phyloP scores from a whole-genome alignment of 176 grass and related monocot genomes.

The Guadua angustifolia region DNA sequence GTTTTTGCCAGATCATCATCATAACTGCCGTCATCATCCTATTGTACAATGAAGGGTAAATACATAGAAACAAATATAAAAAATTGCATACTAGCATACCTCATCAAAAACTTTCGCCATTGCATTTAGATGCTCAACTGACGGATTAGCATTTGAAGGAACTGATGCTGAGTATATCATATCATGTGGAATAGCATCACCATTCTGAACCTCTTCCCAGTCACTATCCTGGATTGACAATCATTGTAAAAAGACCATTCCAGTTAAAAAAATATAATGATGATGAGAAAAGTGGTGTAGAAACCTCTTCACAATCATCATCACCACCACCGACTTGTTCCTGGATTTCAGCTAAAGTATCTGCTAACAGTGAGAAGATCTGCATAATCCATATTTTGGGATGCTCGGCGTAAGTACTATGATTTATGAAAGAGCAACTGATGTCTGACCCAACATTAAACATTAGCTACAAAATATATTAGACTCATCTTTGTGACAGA shows the following conservation, averaged over 20 bases:
- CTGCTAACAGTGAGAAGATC: constrained; percentile 85
- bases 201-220: constrained; percentile 75
- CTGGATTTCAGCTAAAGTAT: constrained; percentile 80
- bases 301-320: constrained; percentile 63
- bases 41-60: not conserved
- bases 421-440: constrained; percentile 14
- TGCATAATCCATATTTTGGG: constrained; percentile 54
- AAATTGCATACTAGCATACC: constrained; percentile 48
- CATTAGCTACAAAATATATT: constrained; percentile 10
- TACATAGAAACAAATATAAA: constrained; percentile 19
- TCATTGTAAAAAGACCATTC: constrained; percentile 21
- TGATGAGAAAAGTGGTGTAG: constrained; percentile 1
- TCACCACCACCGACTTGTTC: constrained; percentile 74
- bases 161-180: constrained; percentile 61
- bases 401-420: constrained; percentile 3
- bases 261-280: not conserved
- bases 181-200: constrained; percentile 54
- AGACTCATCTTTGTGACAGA: not conserved
- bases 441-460: constrained; percentile 2
- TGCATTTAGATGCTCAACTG: constrained; percentile 76
- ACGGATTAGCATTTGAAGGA: constrained; percentile 66
- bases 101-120: constrained; percentile 90
- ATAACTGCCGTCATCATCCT: constrained; percentile 66
- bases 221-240: constrained; percentile 73
- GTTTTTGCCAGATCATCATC: constrained; percentile 79